Evolutionary conservation across 441 rosid genomes (phyloP).

Genomic region (Dalechampia spathulata): DNA sequence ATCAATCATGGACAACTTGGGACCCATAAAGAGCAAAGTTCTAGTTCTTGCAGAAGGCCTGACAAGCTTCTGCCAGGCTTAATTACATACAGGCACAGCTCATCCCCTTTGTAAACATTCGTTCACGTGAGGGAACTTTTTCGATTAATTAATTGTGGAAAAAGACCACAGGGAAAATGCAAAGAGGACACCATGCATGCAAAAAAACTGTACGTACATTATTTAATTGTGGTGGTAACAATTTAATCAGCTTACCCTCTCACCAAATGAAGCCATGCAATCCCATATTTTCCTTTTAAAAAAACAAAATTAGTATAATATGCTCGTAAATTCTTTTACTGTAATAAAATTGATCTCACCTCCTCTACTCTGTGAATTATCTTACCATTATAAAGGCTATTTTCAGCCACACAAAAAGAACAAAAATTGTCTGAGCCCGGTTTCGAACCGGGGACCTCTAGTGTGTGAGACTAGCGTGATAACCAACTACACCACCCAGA

Average conservation of each 20-base stretch:
- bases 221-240: slow-evolving; percentile 1
- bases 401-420: too few relatives aligned
- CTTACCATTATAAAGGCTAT: too few relatives aligned
- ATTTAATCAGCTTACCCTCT: neutral
- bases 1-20: slow-evolving; percentile 11
- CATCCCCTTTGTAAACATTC: slow-evolving; percentile 3
- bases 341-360: too few relatives aligned
- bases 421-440: slow-evolving; percentile 95
- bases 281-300: too few relatives aligned
- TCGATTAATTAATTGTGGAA: neutral
- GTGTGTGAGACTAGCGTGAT: slow-evolving; percentile 99
- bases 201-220: slow-evolving; percentile 13
- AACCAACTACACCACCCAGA: slow-evolving; percentile 99
- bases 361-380: too few relatives aligned
- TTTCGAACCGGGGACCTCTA: slow-evolving; percentile 98
- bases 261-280: neutral
- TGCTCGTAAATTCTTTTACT: too few relatives aligned
- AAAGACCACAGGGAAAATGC: neutral
- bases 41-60: neutral
- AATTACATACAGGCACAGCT: slow-evolving; percentile 29
- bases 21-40: slow-evolving; percentile 15
- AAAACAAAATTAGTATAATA: too few relatives aligned
- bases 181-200: slow-evolving; percentile 27
- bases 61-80: slow-evolving; percentile 5
- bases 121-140: slow-evolving; percentile 18